phyloP scores from a whole-genome alignment of 805 yeast species.

The Candida koratica region DNA sequence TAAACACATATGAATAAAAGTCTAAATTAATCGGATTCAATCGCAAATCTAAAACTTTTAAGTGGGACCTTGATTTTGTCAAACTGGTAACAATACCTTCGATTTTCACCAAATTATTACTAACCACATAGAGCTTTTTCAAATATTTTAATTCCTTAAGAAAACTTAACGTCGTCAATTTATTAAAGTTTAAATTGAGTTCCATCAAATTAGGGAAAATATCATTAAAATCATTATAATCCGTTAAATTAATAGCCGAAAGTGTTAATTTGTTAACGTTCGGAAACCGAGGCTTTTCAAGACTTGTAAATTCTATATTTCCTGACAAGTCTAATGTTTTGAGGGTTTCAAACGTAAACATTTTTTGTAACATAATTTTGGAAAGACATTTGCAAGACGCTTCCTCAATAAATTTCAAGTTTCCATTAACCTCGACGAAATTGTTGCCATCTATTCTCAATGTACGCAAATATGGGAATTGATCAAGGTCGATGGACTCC shows the following conservation, averaged over 20 bases:
- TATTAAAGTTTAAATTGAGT: constrained; percentile 50
- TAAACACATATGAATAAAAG: constrained; percentile 52
- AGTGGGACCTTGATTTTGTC: constrained; percentile 25
- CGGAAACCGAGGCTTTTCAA: constrained; percentile 19
- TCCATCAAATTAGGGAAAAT: constrained; percentile 46
- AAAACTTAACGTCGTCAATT: constrained; percentile 30
- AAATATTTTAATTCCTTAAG: constrained; percentile 33
- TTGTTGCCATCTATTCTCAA: constrained; percentile 45
- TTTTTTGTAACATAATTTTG: constrained; percentile 18
- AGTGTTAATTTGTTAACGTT: constrained; percentile 40
- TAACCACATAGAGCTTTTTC: constrained; percentile 39
- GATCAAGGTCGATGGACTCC: constrained; percentile 25
- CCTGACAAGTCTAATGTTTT: constrained; percentile 41
- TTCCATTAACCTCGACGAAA: constrained; percentile 24
- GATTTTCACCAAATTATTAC: constrained; percentile 40
- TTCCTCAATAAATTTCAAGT: constrained; percentile 36
- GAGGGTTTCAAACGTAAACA: constrained; percentile 21
- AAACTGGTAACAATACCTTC: constrained; percentile 30
- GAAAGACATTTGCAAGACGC: constrained; percentile 39
- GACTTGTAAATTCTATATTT: constrained; percentile 18
- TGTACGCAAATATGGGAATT: constrained; percentile 38
- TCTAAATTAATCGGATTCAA: constrained; percentile 46
- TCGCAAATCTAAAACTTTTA: constrained; percentile 44
- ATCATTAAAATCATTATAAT: constrained; percentile 27
- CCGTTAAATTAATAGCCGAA: constrained; percentile 44